phyloP scores from a whole-genome alignment of 2,329 filamentous ascomycete genomes.

The Paracamarosporium sp. region DNA sequence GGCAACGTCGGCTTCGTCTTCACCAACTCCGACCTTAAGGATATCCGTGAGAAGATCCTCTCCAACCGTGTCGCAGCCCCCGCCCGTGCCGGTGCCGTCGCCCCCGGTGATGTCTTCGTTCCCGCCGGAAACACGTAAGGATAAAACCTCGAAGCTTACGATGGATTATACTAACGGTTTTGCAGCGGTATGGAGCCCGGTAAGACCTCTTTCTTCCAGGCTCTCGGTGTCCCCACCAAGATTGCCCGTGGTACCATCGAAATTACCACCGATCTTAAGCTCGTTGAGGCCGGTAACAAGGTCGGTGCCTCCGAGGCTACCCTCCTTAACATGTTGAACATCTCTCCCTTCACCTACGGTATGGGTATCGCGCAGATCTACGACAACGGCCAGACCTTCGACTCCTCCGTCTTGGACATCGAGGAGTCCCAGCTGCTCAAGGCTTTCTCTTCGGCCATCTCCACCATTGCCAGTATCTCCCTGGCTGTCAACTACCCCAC shows the following conservation, averaged over 20 bases:
- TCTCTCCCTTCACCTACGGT: slow-evolving; percentile 82
- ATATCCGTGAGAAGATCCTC: slow-evolving; percentile 90
- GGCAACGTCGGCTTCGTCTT: slow-evolving; percentile 98
- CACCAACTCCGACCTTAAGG: slow-evolving; percentile 96
- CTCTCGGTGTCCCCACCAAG: slow-evolving; percentile 99
- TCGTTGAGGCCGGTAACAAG: slow-evolving; percentile 90
- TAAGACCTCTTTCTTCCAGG: slow-evolving; percentile 99
- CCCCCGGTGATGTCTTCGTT: slow-evolving; percentile 90
- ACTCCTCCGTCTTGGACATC: slow-evolving; percentile 85
- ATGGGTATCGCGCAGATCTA: slow-evolving; percentile 97
- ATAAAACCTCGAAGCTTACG: background rate
- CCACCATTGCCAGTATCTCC: slow-evolving; percentile 87
- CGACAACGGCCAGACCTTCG: slow-evolving; percentile 95
- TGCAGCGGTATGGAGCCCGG: slow-evolving; percentile 92
- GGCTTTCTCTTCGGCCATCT: slow-evolving; percentile 80
- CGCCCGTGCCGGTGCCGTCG: slow-evolving; percentile 96
- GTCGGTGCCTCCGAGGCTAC: slow-evolving; percentile 99
- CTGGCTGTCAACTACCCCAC: slow-evolving; percentile 95
- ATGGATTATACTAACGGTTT: slow-evolving; percentile 21
- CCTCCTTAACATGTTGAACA: slow-evolving; percentile 99
- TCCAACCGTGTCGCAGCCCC: slow-evolving; percentile 97
- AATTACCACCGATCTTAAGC: slow-evolving; percentile 97
- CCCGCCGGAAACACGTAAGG: slow-evolving; percentile 89
- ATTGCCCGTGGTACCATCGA: slow-evolving; percentile 99
- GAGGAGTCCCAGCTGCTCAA: slow-evolving; percentile 92